Evolutionary conservation across 805 yeast genomes (phyloP).

Genomic region (Pichia nakasei): DNA sequence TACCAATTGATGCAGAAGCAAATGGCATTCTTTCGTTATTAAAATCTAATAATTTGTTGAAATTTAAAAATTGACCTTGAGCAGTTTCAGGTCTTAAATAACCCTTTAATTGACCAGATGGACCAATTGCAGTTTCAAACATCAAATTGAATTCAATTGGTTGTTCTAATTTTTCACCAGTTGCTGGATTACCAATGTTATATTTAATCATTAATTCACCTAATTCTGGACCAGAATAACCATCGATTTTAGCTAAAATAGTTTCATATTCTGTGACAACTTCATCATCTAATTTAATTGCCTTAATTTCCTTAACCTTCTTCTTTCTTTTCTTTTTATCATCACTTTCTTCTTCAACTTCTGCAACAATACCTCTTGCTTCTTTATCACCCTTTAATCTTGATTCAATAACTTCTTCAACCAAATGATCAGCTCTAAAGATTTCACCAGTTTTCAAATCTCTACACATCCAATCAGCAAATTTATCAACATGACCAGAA

Average conservation of each 20-base stretch:
- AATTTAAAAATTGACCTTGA: conserved; percentile 97
- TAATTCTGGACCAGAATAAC: conserved; percentile 84
- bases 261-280: conserved; percentile 74
- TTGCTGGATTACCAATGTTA: conserved; percentile 85
- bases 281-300: conserved; percentile 74
- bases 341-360: conserved; percentile 59
- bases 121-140: conserved; percentile 99
- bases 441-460: conserved; percentile 95
- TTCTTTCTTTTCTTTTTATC: conserved; percentile 87
- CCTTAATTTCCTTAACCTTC: conserved; percentile 93
- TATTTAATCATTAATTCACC: conserved; percentile 81
- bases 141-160: conserved; percentile 95
- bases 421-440: conserved; percentile 96
- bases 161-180: conserved; percentile 75
- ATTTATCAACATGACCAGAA: conserved; percentile 98
- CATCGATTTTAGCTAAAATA: conserved; percentile 89
- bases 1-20: conserved; percentile 99
- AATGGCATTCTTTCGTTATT: conserved; percentile 97
- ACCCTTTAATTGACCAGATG: conserved; percentile 94
- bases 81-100: conserved; percentile 98
- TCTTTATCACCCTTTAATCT: conserved; percentile 95
- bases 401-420: conserved; percentile 94
- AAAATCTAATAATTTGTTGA: conserved; percentile 84
- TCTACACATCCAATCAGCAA: conserved; percentile 98
- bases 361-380: conserved; percentile 79